Evolutionary conservation across 768 basidiomycete genomes (phyloP).

Genomic region (Russula virescens): DNA sequence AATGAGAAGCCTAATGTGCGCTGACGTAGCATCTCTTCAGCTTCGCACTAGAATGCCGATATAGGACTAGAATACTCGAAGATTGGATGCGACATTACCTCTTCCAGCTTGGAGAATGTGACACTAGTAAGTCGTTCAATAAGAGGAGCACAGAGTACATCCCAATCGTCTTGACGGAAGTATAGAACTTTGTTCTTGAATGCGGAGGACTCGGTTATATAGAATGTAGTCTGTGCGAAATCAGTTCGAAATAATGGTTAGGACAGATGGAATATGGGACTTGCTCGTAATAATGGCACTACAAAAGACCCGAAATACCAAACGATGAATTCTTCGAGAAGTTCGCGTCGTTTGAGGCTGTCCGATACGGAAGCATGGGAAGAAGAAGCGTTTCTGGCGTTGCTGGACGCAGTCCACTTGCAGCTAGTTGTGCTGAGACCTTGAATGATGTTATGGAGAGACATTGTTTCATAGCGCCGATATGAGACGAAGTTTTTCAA

Average conservation of each 20-base stretch:
- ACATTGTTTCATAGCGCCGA: constrained; percentile 77
- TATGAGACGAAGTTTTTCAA: constrained; percentile 66
- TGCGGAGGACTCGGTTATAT: constrained; percentile 86
- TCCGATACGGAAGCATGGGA: constrained; percentile 58
- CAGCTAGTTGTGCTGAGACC: constrained; percentile 69
- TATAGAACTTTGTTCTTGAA: constrained; percentile 81
- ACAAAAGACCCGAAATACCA: constrained; percentile 93
- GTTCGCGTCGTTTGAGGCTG: constrained; percentile 65
- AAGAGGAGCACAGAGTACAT: constrained; percentile 72
- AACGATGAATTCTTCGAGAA: constrained; percentile 83
- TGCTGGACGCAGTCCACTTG: constrained; percentile 64
- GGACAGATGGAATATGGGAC: constrained; percentile 19
- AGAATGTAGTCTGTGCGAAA: constrained; percentile 73
- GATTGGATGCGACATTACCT: constrained; percentile 41
- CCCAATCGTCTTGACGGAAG: constrained; percentile 95
- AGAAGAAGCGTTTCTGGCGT: constrained; percentile 31
- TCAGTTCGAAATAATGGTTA: not conserved
- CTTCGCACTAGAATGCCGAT: constrained; percentile 46
- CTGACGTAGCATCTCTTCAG: constrained; percentile 59
- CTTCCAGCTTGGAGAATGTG: constrained; percentile 65
- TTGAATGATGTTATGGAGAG: constrained; percentile 72
- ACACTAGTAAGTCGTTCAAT: constrained; percentile 63
- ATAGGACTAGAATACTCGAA: not conserved
- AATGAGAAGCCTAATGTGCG: constrained; percentile 78
- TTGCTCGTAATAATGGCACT: constrained; percentile 68